Percentiles rank a stretch among this genome's conserved stretches.
Conservation (phyloP, 352 stramenopile genomes). For the Globisporangium yorkense region DNA sequence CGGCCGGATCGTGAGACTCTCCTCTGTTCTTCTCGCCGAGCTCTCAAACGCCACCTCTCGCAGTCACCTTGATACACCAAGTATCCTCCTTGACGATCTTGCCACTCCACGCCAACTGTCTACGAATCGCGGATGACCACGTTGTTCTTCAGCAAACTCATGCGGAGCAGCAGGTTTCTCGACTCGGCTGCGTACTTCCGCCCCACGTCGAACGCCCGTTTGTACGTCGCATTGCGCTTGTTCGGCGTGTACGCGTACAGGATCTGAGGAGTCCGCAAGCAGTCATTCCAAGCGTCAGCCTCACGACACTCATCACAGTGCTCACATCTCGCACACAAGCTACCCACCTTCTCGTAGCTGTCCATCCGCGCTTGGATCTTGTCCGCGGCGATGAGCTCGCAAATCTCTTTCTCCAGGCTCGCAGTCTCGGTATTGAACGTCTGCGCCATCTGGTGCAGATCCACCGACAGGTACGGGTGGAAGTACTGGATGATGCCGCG, state of each 20-base stretch:
- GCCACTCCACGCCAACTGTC: not conserved
- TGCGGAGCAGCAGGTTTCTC: conserved; percentile 74
- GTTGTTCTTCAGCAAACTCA: conserved; percentile 85
- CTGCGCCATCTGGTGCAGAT: conserved; percentile 80
- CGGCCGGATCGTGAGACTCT: too few species aligned
- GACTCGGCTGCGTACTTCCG: conserved; percentile 79
- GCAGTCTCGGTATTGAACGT: conserved; percentile 67
- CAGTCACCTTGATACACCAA: too few species aligned
- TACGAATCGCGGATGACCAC: conserved; percentile 73
- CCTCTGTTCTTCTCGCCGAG: too few species aligned
- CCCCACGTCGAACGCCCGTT: conserved; percentile 74
- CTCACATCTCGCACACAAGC: too few species aligned
- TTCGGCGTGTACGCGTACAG: conserved; percentile 78
- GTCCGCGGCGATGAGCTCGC: conserved; percentile 61
- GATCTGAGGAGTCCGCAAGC: conserved; percentile 29
- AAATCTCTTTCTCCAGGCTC: conserved; percentile 74
- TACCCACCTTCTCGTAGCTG: conserved; percentile 77
- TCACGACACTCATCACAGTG: too few species aligned
- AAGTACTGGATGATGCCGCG: conserved; percentile 89
- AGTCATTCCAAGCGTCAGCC: not conserved
- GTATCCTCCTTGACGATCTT: too few species aligned
- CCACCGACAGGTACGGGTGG: conserved; percentile 81
- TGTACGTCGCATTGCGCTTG: conserved; percentile 69
- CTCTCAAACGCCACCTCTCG: too few species aligned
- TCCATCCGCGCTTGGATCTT: conserved; percentile 83